Base-by-base conservation (phyloP, 495 filamentous ascomycete genomes). In the Penicillium lagena region DNA sequence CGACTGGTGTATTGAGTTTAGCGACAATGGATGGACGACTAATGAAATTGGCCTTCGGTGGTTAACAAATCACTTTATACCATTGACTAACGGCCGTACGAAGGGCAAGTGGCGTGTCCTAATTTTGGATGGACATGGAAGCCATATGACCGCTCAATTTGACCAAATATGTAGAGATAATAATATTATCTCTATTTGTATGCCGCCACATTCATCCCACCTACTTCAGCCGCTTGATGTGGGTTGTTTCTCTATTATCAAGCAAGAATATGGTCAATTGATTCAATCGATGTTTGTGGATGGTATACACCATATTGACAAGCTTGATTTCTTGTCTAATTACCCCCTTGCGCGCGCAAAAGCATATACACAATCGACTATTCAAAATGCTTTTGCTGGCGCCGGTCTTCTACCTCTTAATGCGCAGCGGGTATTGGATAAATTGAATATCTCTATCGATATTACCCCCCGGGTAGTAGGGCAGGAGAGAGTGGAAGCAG, bases 211-310 rank as follows among this genome's bases (percentile, higher is more conserved):
- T 43, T 54, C 45, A 4, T 58, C 59, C 2, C 47, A 65, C 34
- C 39, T 52, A 7, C 40, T 54, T n/a, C 56, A 62, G 37, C 56
- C 56, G 22, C 50, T 62, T 12, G 55, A 59, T 47, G 45, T 62
- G 4, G 43, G 56, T 27, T 17, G 33, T 40, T 52, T 58, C 38
- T 14, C 52, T 6, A 34, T 37, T 0, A 40, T 58, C 15, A 51
- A 57, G 22, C 30, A 22, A 27, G 41, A 8, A 22, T 43, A 43
- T 38, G 40, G 40, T 34, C 31, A 28, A 11, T 15, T 49, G 17
- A 35, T 44, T 35, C 34, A 49, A 15, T 13, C 37, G 40, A 35
- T 17, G 11, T 38, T 44, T 17, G 7, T 22, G 22, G n/a, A 27
- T 39, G 35, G 40, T 14, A 32, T 43, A 27, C 46, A 43, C 33